A percentile compares a stretch with the other conserved stretches of the same genome.
Evolutionary conservation across 768 basidiomycete species (phyloP).

Genomic region (Daedaleopsis nitida): DNA sequence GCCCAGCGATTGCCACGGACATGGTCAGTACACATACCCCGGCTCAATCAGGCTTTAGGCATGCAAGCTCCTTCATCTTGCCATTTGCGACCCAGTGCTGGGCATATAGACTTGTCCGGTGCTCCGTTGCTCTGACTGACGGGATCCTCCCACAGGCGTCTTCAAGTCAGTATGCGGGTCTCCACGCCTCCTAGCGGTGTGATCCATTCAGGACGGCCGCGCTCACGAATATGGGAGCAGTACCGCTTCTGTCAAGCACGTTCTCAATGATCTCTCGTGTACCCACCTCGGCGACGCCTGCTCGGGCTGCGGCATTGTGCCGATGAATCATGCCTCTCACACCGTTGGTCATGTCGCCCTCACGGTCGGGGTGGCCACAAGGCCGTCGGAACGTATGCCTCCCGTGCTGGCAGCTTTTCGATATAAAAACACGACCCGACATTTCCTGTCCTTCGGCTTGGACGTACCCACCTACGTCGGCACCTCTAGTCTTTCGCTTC

Average conservation of each 20-base stretch:
- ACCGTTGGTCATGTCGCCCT: conserved; percentile 1
- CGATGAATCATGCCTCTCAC: conserved; percentile 5
- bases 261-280: not conserved
- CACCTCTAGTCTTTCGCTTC: not conserved
- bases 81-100: not conserved
- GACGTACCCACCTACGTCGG: not conserved
- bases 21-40: not conserved
- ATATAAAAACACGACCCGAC: not conserved
- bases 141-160: not conserved
- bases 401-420: not conserved
- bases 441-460: conserved; percentile 14
- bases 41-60: not conserved
- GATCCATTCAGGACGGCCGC: not conserved
- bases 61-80: not conserved
- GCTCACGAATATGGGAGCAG: conserved; percentile 9
- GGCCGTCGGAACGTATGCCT: conserved; percentile 1
- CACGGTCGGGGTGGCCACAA: not conserved
- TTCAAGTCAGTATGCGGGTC: not conserved
- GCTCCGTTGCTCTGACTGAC: not conserved
- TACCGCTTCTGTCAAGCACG: not conserved
- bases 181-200: not conserved
- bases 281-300: not conserved
- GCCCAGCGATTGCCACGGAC: not conserved
- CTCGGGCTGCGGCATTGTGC: conserved; percentile 2
- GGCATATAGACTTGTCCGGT: not conserved